Base-by-base conservation (phyloP, 176 grass and related monocot species). In the Eleusine indica region DNA sequence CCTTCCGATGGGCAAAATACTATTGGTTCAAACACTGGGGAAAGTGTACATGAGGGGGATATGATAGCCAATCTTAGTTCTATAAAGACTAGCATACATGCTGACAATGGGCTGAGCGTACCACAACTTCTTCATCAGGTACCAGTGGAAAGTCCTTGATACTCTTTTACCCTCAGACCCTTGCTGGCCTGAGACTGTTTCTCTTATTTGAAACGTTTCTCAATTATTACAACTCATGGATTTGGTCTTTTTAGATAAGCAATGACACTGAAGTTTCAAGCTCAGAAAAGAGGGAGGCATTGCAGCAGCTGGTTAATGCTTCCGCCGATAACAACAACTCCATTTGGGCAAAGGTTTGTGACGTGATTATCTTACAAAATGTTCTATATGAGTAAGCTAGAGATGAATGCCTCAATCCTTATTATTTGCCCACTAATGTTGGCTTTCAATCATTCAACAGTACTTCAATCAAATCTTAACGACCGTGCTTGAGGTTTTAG, bases 381-480 rank as follows among this genome's bases (percentile, higher is more conserved):
- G 2, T 78, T 74, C 58, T 32, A 46, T 77, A 52, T 5, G 19
- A 44, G 64, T 66, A 49, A 82, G 35, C 16, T 35, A 70, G 35
- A 78, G 0, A 16, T 1, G 44, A 43, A 37, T 8, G 16, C 17
- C 60, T 86, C 47, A 76, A 73, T 46, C 0, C 43, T 51, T 52
- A 52, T 30, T 78, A 25, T 70, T 72, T 76, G 56, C 57, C 30
- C 41, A 84, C 82, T 99, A 81, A 93, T 85, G 9, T 25, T 2
- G 60, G 53, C 64, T 80, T 51, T 89, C 58, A 46, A 68, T 88
- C 68, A 82, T 68, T 48, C 53, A n/a, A 83, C 88, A 99, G 96
- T 99, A 99, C 67, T 99, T 99, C 91, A 99, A 96, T 99, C 96
- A 99, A 91, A 96, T 96, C 60, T 90, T 99, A 74, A 94, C 84